phyloP scores from a whole-genome alignment of 2,329 filamentous ascomycete species.

The Fusarium sp. region DNA sequence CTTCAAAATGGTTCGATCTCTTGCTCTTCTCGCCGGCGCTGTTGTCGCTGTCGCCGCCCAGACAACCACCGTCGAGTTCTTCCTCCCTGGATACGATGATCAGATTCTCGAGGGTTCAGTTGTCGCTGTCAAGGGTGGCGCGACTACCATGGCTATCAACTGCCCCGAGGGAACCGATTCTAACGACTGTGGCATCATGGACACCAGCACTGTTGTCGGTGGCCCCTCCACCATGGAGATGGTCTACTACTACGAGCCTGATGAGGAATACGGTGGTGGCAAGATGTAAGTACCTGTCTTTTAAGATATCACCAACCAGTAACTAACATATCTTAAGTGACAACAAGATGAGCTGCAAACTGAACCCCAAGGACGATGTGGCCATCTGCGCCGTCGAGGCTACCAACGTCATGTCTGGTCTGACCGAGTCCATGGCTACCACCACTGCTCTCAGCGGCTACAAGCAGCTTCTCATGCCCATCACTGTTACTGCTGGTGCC shows the following conservation, averaged over 20 bases:
- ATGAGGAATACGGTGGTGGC: constrained; percentile 24
- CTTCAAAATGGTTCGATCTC: constrained; percentile 41
- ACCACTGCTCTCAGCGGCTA: constrained; percentile 28
- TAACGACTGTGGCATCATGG: constrained; percentile 43
- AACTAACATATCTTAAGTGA: constrained; percentile 25
- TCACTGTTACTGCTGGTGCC: constrained; percentile 53
- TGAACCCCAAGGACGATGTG: constrained; percentile 40
- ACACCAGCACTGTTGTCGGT: constrained; percentile 45
- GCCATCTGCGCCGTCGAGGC: constrained; percentile 40
- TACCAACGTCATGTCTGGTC: background rate
- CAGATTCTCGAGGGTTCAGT: constrained; percentile 47
- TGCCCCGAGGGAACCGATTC: constrained; percentile 38
- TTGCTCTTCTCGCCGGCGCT: constrained; percentile 42
- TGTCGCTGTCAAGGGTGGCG: constrained; percentile 40
- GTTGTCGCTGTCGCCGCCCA: constrained; percentile 40
- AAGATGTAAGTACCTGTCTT: constrained; percentile 28
- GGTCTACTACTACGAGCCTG: background rate
- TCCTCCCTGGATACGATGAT: constrained; percentile 43
- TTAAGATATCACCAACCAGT: background rate
- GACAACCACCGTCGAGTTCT: constrained; percentile 45
- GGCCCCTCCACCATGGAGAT: constrained; percentile 24
- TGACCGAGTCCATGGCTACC: background rate
- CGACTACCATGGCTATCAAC: constrained; percentile 48
- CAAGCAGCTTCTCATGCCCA: constrained; percentile 38
- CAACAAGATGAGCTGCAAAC: constrained; percentile 39